Base-by-base conservation (phyloP, 2,329 filamentous ascomycete genomes). In the Aspergillus clavatus region DNA sequence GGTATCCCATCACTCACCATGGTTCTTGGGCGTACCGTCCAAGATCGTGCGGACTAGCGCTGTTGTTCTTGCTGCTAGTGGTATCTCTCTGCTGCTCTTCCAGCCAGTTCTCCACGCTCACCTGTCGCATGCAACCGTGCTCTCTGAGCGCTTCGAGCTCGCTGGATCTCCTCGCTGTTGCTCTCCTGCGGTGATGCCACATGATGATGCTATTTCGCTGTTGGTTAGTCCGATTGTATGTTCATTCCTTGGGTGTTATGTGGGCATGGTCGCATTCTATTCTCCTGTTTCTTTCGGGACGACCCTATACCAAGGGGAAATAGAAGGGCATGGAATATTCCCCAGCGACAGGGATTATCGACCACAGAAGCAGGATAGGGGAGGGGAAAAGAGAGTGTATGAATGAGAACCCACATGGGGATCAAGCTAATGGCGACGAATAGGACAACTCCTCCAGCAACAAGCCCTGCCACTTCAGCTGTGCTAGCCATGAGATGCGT, bases 371-470 rank as follows among this genome's bases (percentile, higher is more conserved):
- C 21, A 45, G 38, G 51, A 47, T 47, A 48, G 55, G 47, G 38
- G 24, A 27, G 16, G n/a, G 42, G 46, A 43, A 21, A 45, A 40
- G 47, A 44, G 38, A 40, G 24, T n/a, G n/a, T n/a, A n/a, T n/a
- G 37, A 45, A 45, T 18, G 27, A 31, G 43, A 26, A 59, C 61
- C 57, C 39, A 63, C 61, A 65, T 53, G 14, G 61, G 61, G 36
- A 63, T 38, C 23, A 57, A 23, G 48, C 59, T 65, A 46, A 64
- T 59, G 24, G 57, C 39, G 31, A 46, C 53, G 43, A 65, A 61
- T 26, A 62, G 42, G 16, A 55, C 45, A 18, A 63, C 50, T 11
- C 57, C 61, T 27, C 60, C 61, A 52, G 62, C 54, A 38, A 63
- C 53, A 35, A 65, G 54, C 19, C 61, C 58, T 28, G 61, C 52